Percentiles rank a stretch among this genome's conserved stretches.
These are phyloP conservation scores for Neonectria magnoliae DNA, from an alignment of 2,329 filamentous ascomycete genomes.

Conservation along the genomic window DNA sequence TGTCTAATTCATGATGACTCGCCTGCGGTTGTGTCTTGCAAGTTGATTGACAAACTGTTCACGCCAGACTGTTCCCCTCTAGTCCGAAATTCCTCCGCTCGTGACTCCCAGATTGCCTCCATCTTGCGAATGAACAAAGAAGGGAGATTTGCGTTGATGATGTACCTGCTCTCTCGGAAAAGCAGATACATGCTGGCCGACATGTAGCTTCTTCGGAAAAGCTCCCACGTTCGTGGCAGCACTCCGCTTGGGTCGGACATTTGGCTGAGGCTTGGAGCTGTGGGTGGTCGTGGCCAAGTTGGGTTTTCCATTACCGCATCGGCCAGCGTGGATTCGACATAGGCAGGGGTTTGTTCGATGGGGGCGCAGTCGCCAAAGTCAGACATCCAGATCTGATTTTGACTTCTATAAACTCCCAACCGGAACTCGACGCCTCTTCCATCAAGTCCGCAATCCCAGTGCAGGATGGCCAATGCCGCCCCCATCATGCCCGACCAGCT, in stretches of 20 bases:
- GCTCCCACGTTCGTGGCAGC: not conserved
- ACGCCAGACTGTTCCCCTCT: not conserved
- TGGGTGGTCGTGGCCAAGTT: slow-evolving; percentile 26
- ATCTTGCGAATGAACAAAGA: slow-evolving; percentile 13
- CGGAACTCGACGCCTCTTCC: slow-evolving; percentile 37
- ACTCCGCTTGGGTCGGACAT: not conserved
- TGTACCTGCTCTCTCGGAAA: not conserved
- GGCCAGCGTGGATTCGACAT: not conserved
- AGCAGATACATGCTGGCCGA: slow-evolving; percentile 2
- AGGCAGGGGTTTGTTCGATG: not conserved
- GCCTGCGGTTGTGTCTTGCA: not conserved
- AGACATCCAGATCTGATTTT: slow-evolving; percentile 34
- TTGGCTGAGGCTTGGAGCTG: not conserved
- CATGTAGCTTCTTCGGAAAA: slow-evolving; percentile 7
- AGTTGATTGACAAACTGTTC: not conserved
- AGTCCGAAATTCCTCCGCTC: not conserved
- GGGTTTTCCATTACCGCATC: slow-evolving; percentile 19
- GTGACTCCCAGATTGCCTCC: slow-evolving; percentile 13
- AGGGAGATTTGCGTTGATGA: not conserved
- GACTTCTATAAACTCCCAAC: slow-evolving; percentile 9
- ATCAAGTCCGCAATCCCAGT: slow-evolving; percentile 39
- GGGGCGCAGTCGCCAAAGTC: slow-evolving; percentile 35
- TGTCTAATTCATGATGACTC: not conserved
- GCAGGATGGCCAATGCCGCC: slow-evolving; percentile 35
- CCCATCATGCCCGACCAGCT: slow-evolving; percentile 33